These are phyloP conservation scores for Ogataea hybrid DNA, from an alignment of 1,139 yeast genomes.

Conservation along the genomic window DNA sequence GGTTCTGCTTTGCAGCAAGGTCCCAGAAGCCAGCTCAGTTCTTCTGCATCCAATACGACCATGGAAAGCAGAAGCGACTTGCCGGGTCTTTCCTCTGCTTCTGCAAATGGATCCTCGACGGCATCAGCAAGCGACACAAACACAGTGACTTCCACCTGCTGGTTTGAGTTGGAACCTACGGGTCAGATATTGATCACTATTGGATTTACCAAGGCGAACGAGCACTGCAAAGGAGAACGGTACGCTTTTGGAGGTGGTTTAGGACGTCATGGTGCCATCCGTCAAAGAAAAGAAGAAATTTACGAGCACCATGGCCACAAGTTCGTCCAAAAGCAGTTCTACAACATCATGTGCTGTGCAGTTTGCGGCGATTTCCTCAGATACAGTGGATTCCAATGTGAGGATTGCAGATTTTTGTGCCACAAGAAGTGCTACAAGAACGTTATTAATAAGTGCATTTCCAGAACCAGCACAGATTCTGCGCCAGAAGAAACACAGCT, in stretches of 20 bases:
- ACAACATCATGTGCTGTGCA: constrained; percentile 96
- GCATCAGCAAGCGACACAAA: constrained; percentile 9
- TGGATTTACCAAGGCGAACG: constrained; percentile 72
- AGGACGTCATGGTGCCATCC: constrained; percentile 98
- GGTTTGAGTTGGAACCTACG: constrained; percentile 92
- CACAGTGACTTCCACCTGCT: constrained; percentile 55
- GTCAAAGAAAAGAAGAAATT: constrained; percentile 92
- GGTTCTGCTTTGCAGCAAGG: constrained; percentile 55
- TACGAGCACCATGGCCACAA: constrained; percentile 97
- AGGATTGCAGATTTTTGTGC: constrained; percentile 90
- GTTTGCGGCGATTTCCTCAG: constrained; percentile 93
- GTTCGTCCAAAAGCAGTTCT: constrained; percentile 92
- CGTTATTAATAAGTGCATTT: constrained; percentile 93
- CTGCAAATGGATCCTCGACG: constrained; percentile 12
- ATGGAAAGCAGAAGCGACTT: constrained; percentile 13
- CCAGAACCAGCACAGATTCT: constrained; percentile 80
- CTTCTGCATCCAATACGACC: constrained; percentile 20
- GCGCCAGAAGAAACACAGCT: constrained; percentile 88
- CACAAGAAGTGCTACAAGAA: constrained; percentile 93
- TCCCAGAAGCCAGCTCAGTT: constrained; percentile 20
- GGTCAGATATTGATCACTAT: constrained; percentile 81
- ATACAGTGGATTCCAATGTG: constrained; percentile 94
- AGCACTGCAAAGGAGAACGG: constrained; percentile 32
- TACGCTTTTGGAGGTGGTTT: constrained; percentile 58
- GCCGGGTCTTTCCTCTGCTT: constrained; percentile 7